Evolutionary conservation across 371 early-diverging fungal genomes (phyloP).

Genomic region (Mortierella sp.): DNA sequence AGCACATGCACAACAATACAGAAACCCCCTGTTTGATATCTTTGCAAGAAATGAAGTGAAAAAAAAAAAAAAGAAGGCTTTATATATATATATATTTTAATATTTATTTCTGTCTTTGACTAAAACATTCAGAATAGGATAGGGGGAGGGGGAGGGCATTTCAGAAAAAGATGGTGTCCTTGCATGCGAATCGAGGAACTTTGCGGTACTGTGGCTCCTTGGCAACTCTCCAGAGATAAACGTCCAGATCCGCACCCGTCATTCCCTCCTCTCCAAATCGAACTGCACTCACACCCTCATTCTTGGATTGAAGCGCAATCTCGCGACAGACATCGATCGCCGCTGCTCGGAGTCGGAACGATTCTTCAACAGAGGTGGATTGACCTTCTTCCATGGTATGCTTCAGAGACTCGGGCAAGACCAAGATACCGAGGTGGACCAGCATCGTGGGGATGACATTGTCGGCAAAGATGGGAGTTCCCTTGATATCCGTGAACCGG

Average conservation of each 20-base stretch:
- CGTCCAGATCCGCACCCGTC: slow-evolving; percentile 69
- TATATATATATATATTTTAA: neutral
- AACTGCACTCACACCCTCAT: slow-evolving; percentile 22
- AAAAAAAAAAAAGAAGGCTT: neutral
- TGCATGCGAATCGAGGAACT: slow-evolving; percentile 67
- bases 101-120: neutral
- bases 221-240: slow-evolving; percentile 76
- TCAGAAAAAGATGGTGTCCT: slow-evolving; percentile 76
- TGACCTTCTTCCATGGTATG: slow-evolving; percentile 59
- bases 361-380: slow-evolving; percentile 61
- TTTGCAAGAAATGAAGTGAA: neutral
- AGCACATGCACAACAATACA: too few relatives aligned
- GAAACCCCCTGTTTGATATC: too few relatives aligned
- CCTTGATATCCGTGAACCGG: slow-evolving; percentile 69
- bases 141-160: too few relatives aligned
- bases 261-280: slow-evolving; percentile 49
- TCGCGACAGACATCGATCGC: slow-evolving; percentile 73
- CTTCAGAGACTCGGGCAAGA: slow-evolving; percentile 62
- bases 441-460: slow-evolving; percentile 80
- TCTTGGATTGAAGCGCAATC: slow-evolving; percentile 58
- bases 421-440: slow-evolving; percentile 62
- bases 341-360: slow-evolving; percentile 74
- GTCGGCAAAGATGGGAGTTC: slow-evolving; percentile 77
- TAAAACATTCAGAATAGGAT: too few relatives aligned
- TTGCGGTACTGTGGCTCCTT: slow-evolving; percentile 73